phyloP scores from a whole-genome alignment of 83 land plant genomes.

The Diphasiastrum complanatum region DNA sequence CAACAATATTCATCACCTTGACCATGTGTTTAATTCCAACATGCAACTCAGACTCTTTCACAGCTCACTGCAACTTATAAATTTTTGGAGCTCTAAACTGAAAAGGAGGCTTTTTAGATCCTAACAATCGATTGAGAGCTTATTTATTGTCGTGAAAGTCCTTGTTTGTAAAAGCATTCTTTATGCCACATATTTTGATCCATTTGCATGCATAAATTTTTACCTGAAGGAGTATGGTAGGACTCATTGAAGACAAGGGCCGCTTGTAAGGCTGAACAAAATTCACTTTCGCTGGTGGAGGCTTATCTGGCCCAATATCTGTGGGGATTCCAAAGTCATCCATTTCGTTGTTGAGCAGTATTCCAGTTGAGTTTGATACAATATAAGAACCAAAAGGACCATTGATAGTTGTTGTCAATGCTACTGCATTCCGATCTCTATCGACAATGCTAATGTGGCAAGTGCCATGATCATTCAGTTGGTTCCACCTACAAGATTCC shows the following conservation, averaged over 20 bases:
- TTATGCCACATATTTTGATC: no score
- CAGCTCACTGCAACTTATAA: no score
- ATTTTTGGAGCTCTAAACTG: no score
- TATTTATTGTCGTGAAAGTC: not conserved
- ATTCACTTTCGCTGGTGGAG: conserved; percentile 77
- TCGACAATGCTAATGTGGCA: conserved; percentile 86
- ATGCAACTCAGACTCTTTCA: no score
- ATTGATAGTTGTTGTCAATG: conserved; percentile 84
- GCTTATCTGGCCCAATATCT: conserved; percentile 41
- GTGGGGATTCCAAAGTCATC: conserved; percentile 77
- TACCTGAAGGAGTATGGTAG: conserved; percentile 80
- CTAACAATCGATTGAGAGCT: no score
- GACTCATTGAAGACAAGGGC: conserved; percentile 90
- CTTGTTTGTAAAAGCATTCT: not conserved
- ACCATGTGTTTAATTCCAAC: no score
- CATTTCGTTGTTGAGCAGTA: conserved; percentile 91
- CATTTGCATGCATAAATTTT: not conserved
- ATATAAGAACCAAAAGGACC: conserved; percentile 59
- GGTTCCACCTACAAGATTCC: conserved; percentile 78
- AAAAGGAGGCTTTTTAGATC: no score
- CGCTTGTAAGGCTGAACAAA: conserved; percentile 71
- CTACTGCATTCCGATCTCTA: conserved; percentile 71
- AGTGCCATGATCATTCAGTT: conserved; percentile 82
- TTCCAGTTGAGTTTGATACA: conserved; percentile 76
- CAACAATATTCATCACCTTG: no score